A percentile compares a stretch with the other conserved stretches of the same genome.
Conservation (phyloP, 352 stramenopile genomes). For the Lagenidium giganteum region DNA sequence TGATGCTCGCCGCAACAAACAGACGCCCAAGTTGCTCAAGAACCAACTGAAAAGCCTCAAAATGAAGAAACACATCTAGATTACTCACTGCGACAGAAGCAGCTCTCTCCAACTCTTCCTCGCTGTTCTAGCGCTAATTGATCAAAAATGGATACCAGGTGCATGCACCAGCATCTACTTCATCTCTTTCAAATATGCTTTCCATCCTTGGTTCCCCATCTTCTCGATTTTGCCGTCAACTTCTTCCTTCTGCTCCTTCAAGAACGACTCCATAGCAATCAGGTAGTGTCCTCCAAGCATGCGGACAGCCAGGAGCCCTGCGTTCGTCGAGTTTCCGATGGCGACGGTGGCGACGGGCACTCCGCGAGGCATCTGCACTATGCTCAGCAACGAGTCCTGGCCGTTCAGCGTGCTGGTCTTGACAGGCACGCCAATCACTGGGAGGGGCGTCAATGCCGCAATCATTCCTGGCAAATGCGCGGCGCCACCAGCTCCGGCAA, state of each 20-base stretch:
- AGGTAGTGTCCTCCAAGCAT: constrained; percentile 88
- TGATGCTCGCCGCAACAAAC: constrained; percentile 36
- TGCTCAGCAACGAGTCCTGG: constrained; percentile 97
- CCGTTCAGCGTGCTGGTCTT: constrained; percentile 97
- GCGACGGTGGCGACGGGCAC: constrained; percentile 98
- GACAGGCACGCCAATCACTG: constrained; percentile 96
- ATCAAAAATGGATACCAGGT: too few species aligned
- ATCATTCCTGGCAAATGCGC: constrained; percentile 97
- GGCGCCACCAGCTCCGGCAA: constrained; percentile 95
- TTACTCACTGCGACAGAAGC: constrained; percentile 90
- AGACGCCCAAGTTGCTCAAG: constrained; percentile 65
- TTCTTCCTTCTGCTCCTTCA: constrained; percentile 88
- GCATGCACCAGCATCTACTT: too few species aligned
- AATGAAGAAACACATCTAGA: constrained; percentile 63
- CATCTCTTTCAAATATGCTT: constrained; percentile 86
- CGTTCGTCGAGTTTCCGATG: constrained; percentile 98
- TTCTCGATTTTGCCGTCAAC: constrained; percentile 91
- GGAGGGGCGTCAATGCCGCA: constrained; percentile 76
- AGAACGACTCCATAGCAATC: constrained; percentile 90
- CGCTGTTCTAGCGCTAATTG: constrained; percentile 90
- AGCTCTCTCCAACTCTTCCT: constrained; percentile 93
- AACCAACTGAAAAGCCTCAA: constrained; percentile 71
- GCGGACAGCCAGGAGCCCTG: constrained; percentile 94
- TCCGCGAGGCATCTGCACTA: constrained; percentile 98
- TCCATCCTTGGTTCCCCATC: constrained; percentile 86